phyloP scores from a whole-genome alignment of 2,329 filamentous ascomycete genomes.

The Claviceps sorghi region DNA sequence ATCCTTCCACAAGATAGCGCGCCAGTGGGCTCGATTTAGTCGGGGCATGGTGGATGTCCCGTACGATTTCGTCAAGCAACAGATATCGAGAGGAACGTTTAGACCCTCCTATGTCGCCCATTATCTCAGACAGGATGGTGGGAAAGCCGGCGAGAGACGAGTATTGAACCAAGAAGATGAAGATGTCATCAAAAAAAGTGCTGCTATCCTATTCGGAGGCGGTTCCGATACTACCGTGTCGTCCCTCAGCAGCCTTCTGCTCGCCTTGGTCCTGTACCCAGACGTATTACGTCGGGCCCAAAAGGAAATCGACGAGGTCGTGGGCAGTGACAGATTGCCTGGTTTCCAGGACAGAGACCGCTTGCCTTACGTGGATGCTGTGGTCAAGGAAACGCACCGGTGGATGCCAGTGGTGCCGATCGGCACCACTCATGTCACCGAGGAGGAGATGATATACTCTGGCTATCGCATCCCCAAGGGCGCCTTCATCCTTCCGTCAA shows the following conservation, averaged over 20 bases:
- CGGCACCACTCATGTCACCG: conserved; percentile 23
- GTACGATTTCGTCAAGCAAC: conserved; percentile 16
- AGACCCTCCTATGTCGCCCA: conserved; percentile 15
- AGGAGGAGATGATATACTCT: conserved; percentile 12
- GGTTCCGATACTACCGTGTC: conserved; percentile 8
- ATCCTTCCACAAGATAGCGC: conserved; percentile 16
- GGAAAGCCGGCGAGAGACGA: neutral
- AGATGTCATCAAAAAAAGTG: conserved; percentile 1
- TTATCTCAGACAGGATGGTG: neutral
- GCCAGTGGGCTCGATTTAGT: conserved; percentile 11
- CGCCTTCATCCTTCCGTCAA: conserved; percentile 11
- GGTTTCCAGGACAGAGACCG: conserved; percentile 25
- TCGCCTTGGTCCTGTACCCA: conserved; percentile 30
- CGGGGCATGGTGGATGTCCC: conserved; percentile 12
- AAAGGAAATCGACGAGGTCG: conserved; percentile 26
- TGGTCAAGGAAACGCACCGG: conserved; percentile 17
- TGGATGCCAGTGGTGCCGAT: conserved; percentile 20
- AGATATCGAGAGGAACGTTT: conserved; percentile 11
- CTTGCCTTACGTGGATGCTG: conserved; percentile 26
- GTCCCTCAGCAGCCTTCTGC: conserved; percentile 18
- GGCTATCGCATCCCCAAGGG: conserved; percentile 16
- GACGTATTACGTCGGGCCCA: conserved; percentile 27
- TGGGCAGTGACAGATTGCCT: conserved; percentile 28
- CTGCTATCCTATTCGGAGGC: conserved; percentile 2
- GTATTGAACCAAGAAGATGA: neutral